phyloP scores from a whole-genome alignment of 2,329 filamentous ascomycete species.

The Fusarium odoratissimum region DNA sequence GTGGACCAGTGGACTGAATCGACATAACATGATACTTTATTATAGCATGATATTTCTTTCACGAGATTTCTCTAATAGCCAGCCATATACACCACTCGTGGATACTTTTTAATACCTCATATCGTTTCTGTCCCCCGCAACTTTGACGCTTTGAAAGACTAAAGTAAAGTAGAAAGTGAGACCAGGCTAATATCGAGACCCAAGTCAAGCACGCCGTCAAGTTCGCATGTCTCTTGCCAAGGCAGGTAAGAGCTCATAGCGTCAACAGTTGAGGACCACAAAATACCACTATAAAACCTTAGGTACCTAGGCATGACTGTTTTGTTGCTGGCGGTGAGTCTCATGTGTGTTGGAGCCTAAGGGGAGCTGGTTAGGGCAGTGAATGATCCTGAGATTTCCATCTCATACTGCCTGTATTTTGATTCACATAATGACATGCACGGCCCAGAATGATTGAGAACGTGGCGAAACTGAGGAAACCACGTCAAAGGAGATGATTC shows the following conservation, averaged over 20 bases:
- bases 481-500: slow-evolving; percentile 37
- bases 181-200: slow-evolving; percentile 13
- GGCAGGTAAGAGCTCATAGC: slow-evolving; percentile 28
- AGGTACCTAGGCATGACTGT: background rate
- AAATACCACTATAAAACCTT: slow-evolving; percentile 19
- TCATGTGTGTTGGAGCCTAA: slow-evolving; percentile 34
- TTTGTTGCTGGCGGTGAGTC: slow-evolving; percentile 38
- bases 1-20: background rate
- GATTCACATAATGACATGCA: background rate
- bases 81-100: background rate
- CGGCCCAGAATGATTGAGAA: slow-evolving; percentile 4
- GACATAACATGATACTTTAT: background rate
- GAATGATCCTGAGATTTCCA: background rate
- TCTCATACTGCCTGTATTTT: background rate
- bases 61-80: background rate
- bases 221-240: slow-evolving; percentile 30
- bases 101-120: background rate
- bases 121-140: background rate
- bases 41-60: background rate
- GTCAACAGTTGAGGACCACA: slow-evolving; percentile 24
- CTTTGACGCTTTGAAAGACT: background rate
- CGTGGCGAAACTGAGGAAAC: slow-evolving; percentile 13
- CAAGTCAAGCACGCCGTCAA: slow-evolving; percentile 26
- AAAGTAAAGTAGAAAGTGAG: background rate
- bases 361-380: background rate